These are phyloP conservation scores for Microcos paniculata DNA, from an alignment of 345 rosid genomes.

Conservation along the genomic window DNA sequence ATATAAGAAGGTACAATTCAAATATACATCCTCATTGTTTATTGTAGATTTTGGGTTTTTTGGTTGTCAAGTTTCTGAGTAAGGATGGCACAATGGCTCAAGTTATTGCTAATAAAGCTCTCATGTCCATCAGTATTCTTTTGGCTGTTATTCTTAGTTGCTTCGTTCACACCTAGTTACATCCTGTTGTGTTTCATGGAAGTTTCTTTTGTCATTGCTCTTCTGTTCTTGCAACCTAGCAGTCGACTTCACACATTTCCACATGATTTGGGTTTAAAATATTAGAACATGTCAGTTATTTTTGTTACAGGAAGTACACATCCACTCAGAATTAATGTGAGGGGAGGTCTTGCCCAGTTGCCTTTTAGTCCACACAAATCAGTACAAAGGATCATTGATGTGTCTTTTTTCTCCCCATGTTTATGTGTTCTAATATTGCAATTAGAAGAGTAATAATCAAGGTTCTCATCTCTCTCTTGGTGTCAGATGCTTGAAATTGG, in stretches of 20 bases:
- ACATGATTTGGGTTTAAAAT: too few species aligned
- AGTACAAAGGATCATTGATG: not conserved
- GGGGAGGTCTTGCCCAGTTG: not conserved
- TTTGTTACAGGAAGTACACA: too few species aligned
- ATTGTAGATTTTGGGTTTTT: not conserved
- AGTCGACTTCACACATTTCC: too few species aligned
- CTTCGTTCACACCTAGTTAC: not conserved
- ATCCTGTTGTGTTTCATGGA: too few species aligned
- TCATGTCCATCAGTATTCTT: not conserved
- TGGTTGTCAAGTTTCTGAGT: not conserved
- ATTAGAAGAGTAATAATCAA: not conserved
- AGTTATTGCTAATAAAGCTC: not conserved
- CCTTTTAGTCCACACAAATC: not conserved
- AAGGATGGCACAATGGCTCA: not conserved
- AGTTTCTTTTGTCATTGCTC: too few species aligned
- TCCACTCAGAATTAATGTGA: not conserved
- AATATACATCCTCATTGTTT: not conserved
- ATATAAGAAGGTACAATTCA: constrained; percentile 68
- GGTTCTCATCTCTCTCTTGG: constrained; percentile 19
- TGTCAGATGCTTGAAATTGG: constrained; percentile 73
- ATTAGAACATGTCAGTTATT: too few species aligned
- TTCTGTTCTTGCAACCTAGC: too few species aligned
- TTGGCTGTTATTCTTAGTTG: too few species aligned
- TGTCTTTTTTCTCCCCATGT: not conserved
- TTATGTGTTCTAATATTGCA: not conserved